These are phyloP conservation scores for Meira nashicola DNA, from an alignment of 1,284 basidiomycete species.

Conservation along the genomic window DNA sequence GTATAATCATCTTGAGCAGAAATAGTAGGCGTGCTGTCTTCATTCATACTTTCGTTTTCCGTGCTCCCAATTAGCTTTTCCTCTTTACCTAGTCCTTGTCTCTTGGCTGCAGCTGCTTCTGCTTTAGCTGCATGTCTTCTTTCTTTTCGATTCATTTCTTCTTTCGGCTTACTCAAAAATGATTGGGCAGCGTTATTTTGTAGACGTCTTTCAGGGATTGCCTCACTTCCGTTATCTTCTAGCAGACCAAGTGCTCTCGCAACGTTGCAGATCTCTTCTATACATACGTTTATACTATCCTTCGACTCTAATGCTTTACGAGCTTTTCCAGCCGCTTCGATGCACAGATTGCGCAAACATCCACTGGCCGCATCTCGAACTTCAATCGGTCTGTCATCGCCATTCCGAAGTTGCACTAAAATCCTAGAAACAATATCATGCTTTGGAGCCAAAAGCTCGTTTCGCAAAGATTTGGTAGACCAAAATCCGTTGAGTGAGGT, in stretches of 20 bases:
- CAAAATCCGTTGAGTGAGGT: slow-evolving; percentile 41
- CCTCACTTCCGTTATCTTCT: slow-evolving; percentile 1
- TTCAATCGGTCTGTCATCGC: slow-evolving; percentile 13
- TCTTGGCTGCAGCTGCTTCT: slow-evolving; percentile 16
- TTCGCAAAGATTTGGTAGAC: slow-evolving; percentile 22
- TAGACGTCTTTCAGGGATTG: background rate
- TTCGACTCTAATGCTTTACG: slow-evolving; percentile 37
- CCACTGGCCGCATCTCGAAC: slow-evolving; percentile 47
- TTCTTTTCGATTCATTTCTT: slow-evolving; percentile 52
- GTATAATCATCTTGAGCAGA: slow-evolving; percentile 17
- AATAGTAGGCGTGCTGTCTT: background rate
- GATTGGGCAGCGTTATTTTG: background rate
- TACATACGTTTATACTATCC: slow-evolving; percentile 26
- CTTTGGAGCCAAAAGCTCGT: slow-evolving; percentile 27
- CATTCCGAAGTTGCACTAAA: slow-evolving; percentile 27
- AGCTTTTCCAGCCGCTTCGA: slow-evolving; percentile 36
- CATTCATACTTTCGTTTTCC: slow-evolving; percentile 9
- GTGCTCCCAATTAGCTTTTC: slow-evolving; percentile 14
- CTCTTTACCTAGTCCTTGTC: background rate
- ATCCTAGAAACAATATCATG: slow-evolving; percentile 36
- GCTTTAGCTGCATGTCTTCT: slow-evolving; percentile 41
- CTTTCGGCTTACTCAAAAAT: slow-evolving; percentile 27
- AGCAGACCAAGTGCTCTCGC: slow-evolving; percentile 6
- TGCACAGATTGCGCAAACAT: slow-evolving; percentile 48
- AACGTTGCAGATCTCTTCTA: slow-evolving; percentile 13